These are phyloP conservation scores for Teratosphaeria pseudoeucalypti DNA, from an alignment of 2,329 filamentous ascomycete species.

Conservation along the genomic window DNA sequence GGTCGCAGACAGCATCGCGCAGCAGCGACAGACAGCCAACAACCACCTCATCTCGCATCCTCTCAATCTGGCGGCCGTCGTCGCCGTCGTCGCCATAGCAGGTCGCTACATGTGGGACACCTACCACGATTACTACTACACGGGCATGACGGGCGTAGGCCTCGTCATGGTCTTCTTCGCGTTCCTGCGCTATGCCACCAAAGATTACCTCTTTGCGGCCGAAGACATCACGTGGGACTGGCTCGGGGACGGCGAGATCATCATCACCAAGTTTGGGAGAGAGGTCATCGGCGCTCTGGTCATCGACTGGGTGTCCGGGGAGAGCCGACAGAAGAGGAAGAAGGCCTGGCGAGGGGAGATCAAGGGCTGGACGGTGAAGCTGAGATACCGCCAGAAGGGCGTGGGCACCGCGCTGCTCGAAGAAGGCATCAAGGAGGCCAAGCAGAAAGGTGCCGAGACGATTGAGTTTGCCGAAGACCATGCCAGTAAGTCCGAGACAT, in stretches of 20 bases:
- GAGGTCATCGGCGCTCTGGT: conserved; percentile 63
- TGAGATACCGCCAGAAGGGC: conserved; percentile 55
- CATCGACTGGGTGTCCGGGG: conserved; percentile 49
- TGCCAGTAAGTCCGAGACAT: conserved; percentile 49
- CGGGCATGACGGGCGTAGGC: conserved; percentile 49
- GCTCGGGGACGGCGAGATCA: conserved; percentile 39
- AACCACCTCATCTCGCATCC: conserved; percentile 54
- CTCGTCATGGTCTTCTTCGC: conserved; percentile 55
- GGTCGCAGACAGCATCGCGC: conserved; percentile 69
- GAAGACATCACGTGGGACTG: conserved; percentile 53
- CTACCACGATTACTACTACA: conserved; percentile 42
- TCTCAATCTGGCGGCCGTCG: conserved; percentile 32
- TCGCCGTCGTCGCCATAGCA: conserved; percentile 29
- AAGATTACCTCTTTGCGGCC: conserved; percentile 53
- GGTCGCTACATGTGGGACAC: conserved; percentile 31
- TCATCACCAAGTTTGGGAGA: conserved; percentile 58
- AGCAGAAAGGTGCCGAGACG: conserved; percentile 57
- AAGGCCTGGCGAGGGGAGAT: conserved; percentile 59
- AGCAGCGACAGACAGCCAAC: conserved; percentile 64
- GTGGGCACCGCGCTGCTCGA: conserved; percentile 63
- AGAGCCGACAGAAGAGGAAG: conserved; percentile 32
- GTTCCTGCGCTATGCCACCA: conserved; percentile 49
- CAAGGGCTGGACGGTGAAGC: conserved; percentile 64
- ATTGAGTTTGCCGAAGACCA: conserved; percentile 67
- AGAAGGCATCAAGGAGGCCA: conserved; percentile 59